phyloP scores from a whole-genome alignment of 2,329 filamentous ascomycete genomes.

The Cladophialophora carrionii region DNA sequence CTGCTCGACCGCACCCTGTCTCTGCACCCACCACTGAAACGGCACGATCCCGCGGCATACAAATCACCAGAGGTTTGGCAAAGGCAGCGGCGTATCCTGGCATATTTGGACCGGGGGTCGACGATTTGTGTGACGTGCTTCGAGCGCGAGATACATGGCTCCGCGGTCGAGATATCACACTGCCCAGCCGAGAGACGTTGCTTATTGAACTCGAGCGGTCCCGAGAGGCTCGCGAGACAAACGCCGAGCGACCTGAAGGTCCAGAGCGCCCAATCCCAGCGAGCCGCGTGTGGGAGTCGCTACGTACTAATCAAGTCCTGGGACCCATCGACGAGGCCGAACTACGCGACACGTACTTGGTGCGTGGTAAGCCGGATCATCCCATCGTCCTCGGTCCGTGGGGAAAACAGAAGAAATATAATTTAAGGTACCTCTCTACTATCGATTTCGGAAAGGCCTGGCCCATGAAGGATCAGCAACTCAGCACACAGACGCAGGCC shows the following conservation, averaged over 20 bases:
- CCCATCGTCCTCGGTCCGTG: constrained; percentile 57
- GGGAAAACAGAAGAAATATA: constrained; percentile 49
- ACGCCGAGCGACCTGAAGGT: neutral
- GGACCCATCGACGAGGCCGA: constrained; percentile 8
- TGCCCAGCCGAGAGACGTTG: constrained; percentile 53
- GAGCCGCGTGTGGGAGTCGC: neutral
- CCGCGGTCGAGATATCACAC: constrained; percentile 50
- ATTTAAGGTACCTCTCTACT: constrained; percentile 48
- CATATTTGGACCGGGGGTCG: constrained; percentile 56
- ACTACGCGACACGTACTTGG: constrained; percentile 21
- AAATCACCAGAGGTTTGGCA: constrained; percentile 44
- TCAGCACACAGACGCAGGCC: neutral
- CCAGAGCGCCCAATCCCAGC: neutral
- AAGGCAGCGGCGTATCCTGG: constrained; percentile 54
- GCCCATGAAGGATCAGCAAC: constrained; percentile 37
- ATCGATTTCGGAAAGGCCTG: constrained; percentile 55
- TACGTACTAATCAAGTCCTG: constrained; percentile 14
- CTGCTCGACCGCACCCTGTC: neutral
- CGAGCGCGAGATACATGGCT: constrained; percentile 57
- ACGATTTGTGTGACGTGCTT: constrained; percentile 55
- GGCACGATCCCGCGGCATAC: constrained; percentile 46
- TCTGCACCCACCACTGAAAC: constrained; percentile 27
- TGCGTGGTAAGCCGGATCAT: constrained; percentile 41
- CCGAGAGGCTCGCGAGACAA: neutral
- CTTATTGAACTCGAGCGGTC: constrained; percentile 5